Evolutionary conservation across 164 flowering plant genomes (phyloP), one percentile per base, ranked within the genome.

Genomic region (Warburgia ugandensis): DNA sequence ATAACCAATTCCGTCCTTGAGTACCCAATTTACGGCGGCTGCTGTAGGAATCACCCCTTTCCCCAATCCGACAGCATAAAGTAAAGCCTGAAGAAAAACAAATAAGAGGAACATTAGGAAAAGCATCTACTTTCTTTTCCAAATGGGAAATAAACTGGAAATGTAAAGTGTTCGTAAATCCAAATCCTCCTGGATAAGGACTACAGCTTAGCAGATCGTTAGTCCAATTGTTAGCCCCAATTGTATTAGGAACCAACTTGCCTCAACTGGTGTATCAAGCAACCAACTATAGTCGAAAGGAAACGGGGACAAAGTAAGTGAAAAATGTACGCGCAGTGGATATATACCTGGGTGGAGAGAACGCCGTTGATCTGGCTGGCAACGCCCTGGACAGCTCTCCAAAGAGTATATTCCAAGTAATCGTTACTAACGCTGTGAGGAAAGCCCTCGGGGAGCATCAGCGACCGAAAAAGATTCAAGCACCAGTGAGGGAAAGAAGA

Each of bases 21-120:
- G 79, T 25, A 89, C 94, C 99, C 99, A 94, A 71, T 78, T 94
- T 29, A 92, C 72, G 17, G 99, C 99, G 19, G 99, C 97, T 9
- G 97, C 97, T 21, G 92, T 76, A 23, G 99, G 96, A 73, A 89
- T 92, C 19, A 89, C 91, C 58, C 99, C 97, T 67, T 84, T 92
- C 6, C 99, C 99, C 73, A 92, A 68, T 45, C 99, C 99, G 73
- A 94, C 82, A 44, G 99, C 97, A 71, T 80, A 94, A 58, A 94
- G 86, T 78, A 94, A 75, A 50, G 94, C 72, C 97, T 88, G 48
- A 20, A 64, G 31, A 32, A 13, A 20, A 57, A 48, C 46, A 63
- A 8, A 28, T 14, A 57, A 42, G 11, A 19, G 20, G 22, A 13
- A 30, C 40, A 38, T 13, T 7, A 47, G 20, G 20, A 32, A 31